phyloP scores from a whole-genome alignment of 2,329 filamentous ascomycete genomes.

The Aspergillus texensis region DNA sequence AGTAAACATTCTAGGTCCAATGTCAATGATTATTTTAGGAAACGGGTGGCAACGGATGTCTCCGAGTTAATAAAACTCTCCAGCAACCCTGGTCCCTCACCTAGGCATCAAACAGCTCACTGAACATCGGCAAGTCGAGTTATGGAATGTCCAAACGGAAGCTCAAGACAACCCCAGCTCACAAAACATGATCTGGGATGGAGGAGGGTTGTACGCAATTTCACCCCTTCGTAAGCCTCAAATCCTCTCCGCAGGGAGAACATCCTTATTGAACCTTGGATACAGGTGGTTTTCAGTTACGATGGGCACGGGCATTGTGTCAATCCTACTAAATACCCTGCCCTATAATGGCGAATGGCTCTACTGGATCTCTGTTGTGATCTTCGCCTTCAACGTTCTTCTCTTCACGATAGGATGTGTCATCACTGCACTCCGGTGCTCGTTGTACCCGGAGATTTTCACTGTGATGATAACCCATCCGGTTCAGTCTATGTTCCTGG shows the following conservation, averaged over 20 bases:
- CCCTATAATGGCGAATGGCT: conserved; percentile 44
- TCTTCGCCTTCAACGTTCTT: conserved; percentile 41
- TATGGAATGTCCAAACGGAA: not conserved
- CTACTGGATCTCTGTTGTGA: conserved; percentile 41
- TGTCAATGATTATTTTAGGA: not conserved
- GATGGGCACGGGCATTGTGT: conserved; percentile 49
- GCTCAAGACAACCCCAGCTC: not conserved
- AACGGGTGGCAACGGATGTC: not conserved
- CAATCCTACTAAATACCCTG: conserved; percentile 39
- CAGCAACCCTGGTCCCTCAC: not conserved
- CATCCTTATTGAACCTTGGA: not conserved
- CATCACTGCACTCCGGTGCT: conserved; percentile 63
- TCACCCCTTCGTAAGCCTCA: conserved; percentile 45
- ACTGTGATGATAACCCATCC: conserved; percentile 67
- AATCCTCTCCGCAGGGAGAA: not conserved
- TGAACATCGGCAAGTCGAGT: not conserved
- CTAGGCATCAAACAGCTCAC: not conserved
- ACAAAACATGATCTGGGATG: conserved; percentile 42
- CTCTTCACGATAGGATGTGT: conserved; percentile 39
- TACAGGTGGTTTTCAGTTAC: conserved; percentile 45
- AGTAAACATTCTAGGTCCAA: not conserved
- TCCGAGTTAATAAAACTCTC: not conserved
- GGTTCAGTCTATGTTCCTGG: conserved; percentile 69
- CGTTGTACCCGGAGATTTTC: conserved; percentile 68
- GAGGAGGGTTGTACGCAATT: conserved; percentile 42